phyloP scores from a whole-genome alignment of 2,329 filamentous ascomycete genomes.

The Pseudocercospora cruenta region DNA sequence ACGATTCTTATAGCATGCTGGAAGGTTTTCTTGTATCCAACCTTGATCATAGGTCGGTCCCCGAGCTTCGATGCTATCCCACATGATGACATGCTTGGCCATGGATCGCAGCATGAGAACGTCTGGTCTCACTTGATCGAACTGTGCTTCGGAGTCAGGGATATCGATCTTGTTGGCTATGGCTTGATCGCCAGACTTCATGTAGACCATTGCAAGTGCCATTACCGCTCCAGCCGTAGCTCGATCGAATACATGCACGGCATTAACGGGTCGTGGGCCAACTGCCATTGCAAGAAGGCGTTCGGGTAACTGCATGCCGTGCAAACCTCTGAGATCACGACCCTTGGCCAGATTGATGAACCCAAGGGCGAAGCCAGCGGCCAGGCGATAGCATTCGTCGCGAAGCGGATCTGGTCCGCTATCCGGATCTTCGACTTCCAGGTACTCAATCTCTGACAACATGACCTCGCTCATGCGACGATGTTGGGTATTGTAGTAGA shows the following conservation, averaged over 20 bases:
- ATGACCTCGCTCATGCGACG: slow-evolving; percentile 98
- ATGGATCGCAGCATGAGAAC: slow-evolving; percentile 87
- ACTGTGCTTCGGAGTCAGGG: slow-evolving; percentile 85
- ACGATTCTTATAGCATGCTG: slow-evolving; percentile 65
- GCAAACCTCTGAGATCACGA: slow-evolving; percentile 80
- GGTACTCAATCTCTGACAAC: slow-evolving; percentile 92
- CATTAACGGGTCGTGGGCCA: slow-evolving; percentile 84
- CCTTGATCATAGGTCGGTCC: slow-evolving; percentile 16
- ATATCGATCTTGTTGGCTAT: slow-evolving; percentile 92
- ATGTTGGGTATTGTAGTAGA: slow-evolving; percentile 95
- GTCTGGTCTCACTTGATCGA: slow-evolving; percentile 93
- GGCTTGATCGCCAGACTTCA: slow-evolving; percentile 90
- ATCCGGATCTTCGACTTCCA: slow-evolving; percentile 73
- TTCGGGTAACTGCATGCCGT: slow-evolving; percentile 92
- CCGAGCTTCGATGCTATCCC: slow-evolving; percentile 74
- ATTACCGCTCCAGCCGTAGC: slow-evolving; percentile 92
- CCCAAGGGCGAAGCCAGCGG: slow-evolving; percentile 89
- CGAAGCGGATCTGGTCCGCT: slow-evolving; percentile 75
- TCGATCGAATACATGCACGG: slow-evolving; percentile 90
- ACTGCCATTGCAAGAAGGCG: slow-evolving; percentile 84
- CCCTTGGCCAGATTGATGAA: slow-evolving; percentile 95
- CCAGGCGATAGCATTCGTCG: slow-evolving; percentile 94
- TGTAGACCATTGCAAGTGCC: slow-evolving; percentile 87
- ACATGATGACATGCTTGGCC: slow-evolving; percentile 88
- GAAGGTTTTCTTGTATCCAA: slow-evolving; percentile 79